Conservation (phyloP, 441 rosid species). For the Corymbia citriodora region DNA sequence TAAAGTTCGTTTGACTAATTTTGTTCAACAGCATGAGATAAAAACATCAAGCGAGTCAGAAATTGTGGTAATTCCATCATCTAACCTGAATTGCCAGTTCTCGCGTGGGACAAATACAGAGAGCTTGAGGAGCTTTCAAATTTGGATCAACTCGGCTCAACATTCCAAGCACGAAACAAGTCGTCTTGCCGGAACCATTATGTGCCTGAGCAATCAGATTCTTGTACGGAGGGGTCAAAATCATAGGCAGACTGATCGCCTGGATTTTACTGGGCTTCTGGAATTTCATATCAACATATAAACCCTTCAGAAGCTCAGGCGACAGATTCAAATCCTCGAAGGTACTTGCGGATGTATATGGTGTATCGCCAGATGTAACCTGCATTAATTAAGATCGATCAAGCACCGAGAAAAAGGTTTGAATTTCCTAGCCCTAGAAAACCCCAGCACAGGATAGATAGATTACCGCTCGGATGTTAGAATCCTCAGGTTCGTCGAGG, state of each 20-base stretch:
- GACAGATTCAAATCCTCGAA: slow-evolving; percentile 87
- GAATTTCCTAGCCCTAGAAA: neutral
- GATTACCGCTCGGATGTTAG: slow-evolving; percentile 67
- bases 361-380: slow-evolving; percentile 79
- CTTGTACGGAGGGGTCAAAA: slow-evolving; percentile 76
- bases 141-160: slow-evolving; percentile 73
- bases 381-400: slow-evolving; percentile 1
- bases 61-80: neutral
- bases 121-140: slow-evolving; percentile 69
- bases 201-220: slow-evolving; percentile 93
- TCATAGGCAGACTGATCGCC: slow-evolving; percentile 91
- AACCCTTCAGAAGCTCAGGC: slow-evolving; percentile 74
- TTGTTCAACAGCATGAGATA: neutral
- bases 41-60: neutral
- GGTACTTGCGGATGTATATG: slow-evolving; percentile 68
- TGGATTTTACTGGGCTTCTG: slow-evolving; percentile 95
- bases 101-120: slow-evolving; percentile 92
- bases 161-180: slow-evolving; percentile 98
- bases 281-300: slow-evolving; percentile 90
- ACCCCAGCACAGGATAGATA: neutral
- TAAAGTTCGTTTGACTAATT: neutral
- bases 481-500: slow-evolving; percentile 84
- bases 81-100: slow-evolving; percentile 89
- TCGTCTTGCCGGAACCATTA: slow-evolving; percentile 96
- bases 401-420: neutral